phyloP scores from a whole-genome alignment of 176 grass and related monocot species.

The Oryza officinalis region DNA sequence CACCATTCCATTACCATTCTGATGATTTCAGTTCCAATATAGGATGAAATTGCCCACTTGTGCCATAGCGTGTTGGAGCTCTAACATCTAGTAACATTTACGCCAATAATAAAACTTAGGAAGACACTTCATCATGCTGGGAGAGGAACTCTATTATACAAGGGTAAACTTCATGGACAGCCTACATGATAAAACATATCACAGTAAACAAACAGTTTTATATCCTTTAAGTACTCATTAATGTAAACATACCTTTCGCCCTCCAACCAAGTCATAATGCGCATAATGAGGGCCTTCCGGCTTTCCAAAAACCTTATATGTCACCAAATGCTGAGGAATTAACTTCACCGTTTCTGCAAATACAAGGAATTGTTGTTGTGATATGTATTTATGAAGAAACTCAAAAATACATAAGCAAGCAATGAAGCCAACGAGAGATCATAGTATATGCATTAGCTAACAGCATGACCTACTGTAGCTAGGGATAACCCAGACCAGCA shows the following conservation, averaged over 20 bases:
- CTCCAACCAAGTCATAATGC: slow-evolving; percentile 94
- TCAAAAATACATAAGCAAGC: neutral
- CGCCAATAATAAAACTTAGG: slow-evolving; percentile 6
- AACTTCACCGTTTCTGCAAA: slow-evolving; percentile 85
- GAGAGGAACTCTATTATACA: slow-evolving; percentile 88
- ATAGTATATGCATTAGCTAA: neutral
- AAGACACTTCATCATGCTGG: slow-evolving; percentile 62
- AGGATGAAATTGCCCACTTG: neutral
- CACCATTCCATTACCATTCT: neutral
- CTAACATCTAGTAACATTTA: neutral
- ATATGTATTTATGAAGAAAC: neutral
- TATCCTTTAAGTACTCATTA: neutral
- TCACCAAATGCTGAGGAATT: slow-evolving; percentile 74
- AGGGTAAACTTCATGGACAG: slow-evolving; percentile 89
- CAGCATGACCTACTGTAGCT: neutral
- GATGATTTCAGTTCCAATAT: neutral
- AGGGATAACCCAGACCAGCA: neutral
- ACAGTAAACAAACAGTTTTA: slow-evolving; percentile 10
- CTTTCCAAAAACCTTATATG: slow-evolving; percentile 78
- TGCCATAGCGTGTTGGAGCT: neutral
- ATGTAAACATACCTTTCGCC: slow-evolving; percentile 60
- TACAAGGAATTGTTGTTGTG: slow-evolving; percentile 26
- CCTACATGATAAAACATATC: slow-evolving; percentile 53
- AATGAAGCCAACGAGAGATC: neutral
- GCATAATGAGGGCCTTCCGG: slow-evolving; percentile 77